These are phyloP conservation scores for Golubevia sp. DNA, from an alignment of 1,284 basidiomycete genomes.

Conservation along the genomic window DNA sequence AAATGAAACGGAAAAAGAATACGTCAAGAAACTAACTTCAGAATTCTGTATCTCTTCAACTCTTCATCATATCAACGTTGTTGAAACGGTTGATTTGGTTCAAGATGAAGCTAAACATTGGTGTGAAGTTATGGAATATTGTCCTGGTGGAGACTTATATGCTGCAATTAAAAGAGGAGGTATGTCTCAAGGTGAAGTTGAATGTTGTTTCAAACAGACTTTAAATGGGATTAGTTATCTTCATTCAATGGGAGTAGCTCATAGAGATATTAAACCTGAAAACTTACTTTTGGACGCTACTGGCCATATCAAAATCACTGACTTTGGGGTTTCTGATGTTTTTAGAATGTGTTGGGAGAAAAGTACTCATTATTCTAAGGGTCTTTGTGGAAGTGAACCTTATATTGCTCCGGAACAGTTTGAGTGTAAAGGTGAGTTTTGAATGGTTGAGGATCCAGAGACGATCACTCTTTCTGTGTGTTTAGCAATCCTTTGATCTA, in stretches of 20 bases:
- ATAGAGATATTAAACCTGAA: slow-evolving; percentile 97
- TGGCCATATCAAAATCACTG: slow-evolving; percentile 97
- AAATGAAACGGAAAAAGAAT: slow-evolving; percentile 98
- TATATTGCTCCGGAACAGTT: slow-evolving; percentile 99
- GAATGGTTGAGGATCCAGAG: too few relatives aligned
- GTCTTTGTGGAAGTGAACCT: slow-evolving; percentile 94
- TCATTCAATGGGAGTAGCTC: slow-evolving; percentile 93
- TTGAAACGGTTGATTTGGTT: slow-evolving; percentile 97
- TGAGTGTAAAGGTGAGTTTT: slow-evolving; percentile 82
- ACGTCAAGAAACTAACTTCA: slow-evolving; percentile 98
- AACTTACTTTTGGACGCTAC: slow-evolving; percentile 91
- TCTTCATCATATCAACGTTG: slow-evolving; percentile 91
- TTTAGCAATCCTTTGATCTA: too few relatives aligned
- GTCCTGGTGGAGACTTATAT: slow-evolving; percentile 88
- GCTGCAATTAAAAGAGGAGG: slow-evolving; percentile 96
- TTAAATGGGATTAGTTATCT: slow-evolving; percentile 84
- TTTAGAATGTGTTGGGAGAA: slow-evolving; percentile 98
- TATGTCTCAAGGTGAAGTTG: slow-evolving; percentile 91
- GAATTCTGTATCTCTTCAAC: slow-evolving; percentile 99
- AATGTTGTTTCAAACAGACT: slow-evolving; percentile 98
- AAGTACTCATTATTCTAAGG: slow-evolving; percentile 94
- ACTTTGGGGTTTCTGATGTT: slow-evolving; percentile 97
- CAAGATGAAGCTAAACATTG: slow-evolving; percentile 95
- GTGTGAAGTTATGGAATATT: slow-evolving; percentile 99
- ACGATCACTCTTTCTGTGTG: too few relatives aligned